Conservation (phyloP, 257 asterid species). For the Penstemon eatonii region DNA sequence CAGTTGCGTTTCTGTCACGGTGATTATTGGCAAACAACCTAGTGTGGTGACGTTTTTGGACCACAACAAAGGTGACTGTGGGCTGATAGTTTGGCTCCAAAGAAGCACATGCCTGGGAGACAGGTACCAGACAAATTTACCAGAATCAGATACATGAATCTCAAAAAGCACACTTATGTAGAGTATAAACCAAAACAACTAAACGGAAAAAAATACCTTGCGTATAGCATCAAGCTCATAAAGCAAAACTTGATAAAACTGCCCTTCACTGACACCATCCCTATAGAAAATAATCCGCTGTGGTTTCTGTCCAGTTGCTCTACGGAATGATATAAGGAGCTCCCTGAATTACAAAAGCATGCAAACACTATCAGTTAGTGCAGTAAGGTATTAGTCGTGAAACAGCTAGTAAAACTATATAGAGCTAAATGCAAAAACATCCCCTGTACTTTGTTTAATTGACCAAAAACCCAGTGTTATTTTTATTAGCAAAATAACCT, state of each 20-base stretch:
- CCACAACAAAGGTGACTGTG: constrained; percentile 89
- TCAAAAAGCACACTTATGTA: constrained; percentile 12
- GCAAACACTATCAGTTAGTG: not conserved
- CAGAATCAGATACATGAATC: constrained; percentile 15
- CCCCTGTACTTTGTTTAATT: too few relatives aligned
- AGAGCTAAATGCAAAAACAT: too few relatives aligned
- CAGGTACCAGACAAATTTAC: not conserved
- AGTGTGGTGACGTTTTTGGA: constrained; percentile 91
- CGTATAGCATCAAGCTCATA: constrained; percentile 91
- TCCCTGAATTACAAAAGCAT: constrained; percentile 52
- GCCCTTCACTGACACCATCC: constrained; percentile 37
- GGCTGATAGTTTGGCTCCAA: constrained; percentile 92
- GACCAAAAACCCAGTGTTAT: too few relatives aligned
- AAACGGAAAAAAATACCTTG: constrained; percentile 42
- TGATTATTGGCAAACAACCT: constrained; percentile 78
- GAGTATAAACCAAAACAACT: constrained; percentile 8
- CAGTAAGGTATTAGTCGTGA: not conserved
- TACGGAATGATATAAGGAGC: constrained; percentile 44
- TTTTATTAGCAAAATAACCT: too few relatives aligned
- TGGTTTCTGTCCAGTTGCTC: constrained; percentile 27
- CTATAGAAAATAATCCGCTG: constrained; percentile 35
- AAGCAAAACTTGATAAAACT: constrained; percentile 79
- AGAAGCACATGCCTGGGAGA: constrained; percentile 79
- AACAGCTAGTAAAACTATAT: not conserved
- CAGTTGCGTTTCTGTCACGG: constrained; percentile 55